These are phyloP conservation scores for Citeromyces hawaiiensis DNA, from an alignment of 1,139 yeast genomes.

Conservation along the genomic window DNA sequence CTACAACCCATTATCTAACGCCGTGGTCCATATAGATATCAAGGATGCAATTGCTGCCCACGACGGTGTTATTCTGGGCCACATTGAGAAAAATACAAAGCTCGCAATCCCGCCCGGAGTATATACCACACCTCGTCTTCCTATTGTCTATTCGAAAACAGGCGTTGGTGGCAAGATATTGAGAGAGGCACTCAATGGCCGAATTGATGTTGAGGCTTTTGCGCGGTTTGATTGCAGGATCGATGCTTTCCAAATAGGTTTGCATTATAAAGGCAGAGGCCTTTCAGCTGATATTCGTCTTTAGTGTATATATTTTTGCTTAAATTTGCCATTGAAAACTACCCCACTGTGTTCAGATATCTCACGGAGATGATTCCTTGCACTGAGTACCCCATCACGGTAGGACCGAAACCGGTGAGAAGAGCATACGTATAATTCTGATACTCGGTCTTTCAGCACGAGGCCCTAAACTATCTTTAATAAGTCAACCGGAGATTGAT, in stretches of 20 bases:
- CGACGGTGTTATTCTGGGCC: slow-evolving; percentile 32
- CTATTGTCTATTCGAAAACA: slow-evolving; percentile 26
- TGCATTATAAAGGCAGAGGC: slow-evolving; percentile 30
- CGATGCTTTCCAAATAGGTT: slow-evolving; percentile 23
- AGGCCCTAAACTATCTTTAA: too few species aligned
- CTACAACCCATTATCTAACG: slow-evolving; percentile 36
- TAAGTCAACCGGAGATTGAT: too few species aligned
- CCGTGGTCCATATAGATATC: slow-evolving; percentile 24
- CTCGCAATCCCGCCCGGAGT: slow-evolving; percentile 35
- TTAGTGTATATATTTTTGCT: slow-evolving; percentile 8
- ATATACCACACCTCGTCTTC: slow-evolving; percentile 31
- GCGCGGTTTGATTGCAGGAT: slow-evolving; percentile 26
- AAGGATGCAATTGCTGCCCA: slow-evolving; percentile 31
- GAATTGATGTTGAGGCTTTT: slow-evolving; percentile 28
- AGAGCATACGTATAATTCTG: too few species aligned
- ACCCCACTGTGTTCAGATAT: too few species aligned
- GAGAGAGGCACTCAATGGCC: slow-evolving; percentile 34
- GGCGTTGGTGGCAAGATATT: slow-evolving; percentile 37
- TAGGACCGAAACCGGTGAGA: too few species aligned
- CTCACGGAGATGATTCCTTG: too few species aligned
- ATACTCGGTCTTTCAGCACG: too few species aligned
- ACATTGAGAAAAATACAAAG: slow-evolving; percentile 21
- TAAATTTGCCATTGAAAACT: too few species aligned
- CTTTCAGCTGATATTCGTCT: slow-evolving; percentile 26
- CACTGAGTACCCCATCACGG: too few species aligned